Evolutionary conservation across 192 early-diverging fungal genomes (phyloP), one percentile per base, ranked within the genome.

Genomic region (Coemansia sp.): DNA sequence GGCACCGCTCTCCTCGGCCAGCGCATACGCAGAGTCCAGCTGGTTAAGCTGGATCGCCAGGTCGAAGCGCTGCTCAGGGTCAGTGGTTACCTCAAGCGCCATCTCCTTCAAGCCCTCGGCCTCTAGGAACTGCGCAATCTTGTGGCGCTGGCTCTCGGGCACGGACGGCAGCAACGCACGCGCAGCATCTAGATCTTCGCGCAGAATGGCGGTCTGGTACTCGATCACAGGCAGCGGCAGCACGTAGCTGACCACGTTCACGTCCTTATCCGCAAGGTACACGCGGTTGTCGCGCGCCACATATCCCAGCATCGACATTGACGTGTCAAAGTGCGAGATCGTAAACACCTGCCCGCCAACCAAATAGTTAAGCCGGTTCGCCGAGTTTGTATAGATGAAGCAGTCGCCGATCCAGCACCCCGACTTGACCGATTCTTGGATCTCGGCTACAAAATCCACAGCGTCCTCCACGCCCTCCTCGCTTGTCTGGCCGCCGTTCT

Each of bases 381-480:
- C 82, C 10, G 83, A 69, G 66, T 91, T 95, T 18, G 93, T 93
- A 81, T 98, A 99, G 56, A 99, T 97, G 65, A 99, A 98, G 69
- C 97, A 98, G 76, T 99, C 97, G 46, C 97, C 97, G 46, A 98
- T 91, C 97, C 97, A 99, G 62, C 84, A 84, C 23, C 95, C 97
- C 6, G 95, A 94, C 64, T 90, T 90, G 28, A 99, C 87, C 76
- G 81, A 84, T 69, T 98, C 96, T 43, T 75, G 72, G 60, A 99
- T 89, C 64, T 98, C 97, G 6, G 89, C 86, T 16, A 98, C 83
- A 80, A 98, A 94, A 60, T 97, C 95, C 56, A 99, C 81, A 0
- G 96, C 97, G 44, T 92, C 92, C 64, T 99, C 97, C 19, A 97
- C 88, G 29, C 97, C 97, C 73, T 97, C 95, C 62, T 98, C 95